A percentile compares a stretch with the other conserved stretches of the same genome.
Conservation (phyloP, 768 basidiomycete species). For the Flagelloscypha sp. region DNA sequence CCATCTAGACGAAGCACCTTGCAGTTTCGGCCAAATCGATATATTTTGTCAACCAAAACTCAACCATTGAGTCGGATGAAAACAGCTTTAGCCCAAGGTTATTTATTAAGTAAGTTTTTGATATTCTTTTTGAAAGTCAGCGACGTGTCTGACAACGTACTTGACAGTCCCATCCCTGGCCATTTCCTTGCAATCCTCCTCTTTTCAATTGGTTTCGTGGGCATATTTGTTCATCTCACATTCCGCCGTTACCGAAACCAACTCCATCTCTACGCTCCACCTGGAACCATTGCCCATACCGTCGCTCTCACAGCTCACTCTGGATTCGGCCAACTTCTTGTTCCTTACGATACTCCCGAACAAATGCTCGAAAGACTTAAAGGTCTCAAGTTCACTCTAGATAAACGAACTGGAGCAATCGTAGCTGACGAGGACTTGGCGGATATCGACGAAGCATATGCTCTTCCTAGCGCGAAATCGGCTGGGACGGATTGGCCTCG, state of each 20-base stretch:
- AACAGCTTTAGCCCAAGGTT: slow-evolving; percentile 40
- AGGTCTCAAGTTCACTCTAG: slow-evolving; percentile 46
- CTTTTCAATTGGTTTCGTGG: slow-evolving; percentile 39
- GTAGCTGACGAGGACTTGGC: slow-evolving; percentile 42
- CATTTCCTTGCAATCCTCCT: slow-evolving; percentile 42
- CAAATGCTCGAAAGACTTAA: slow-evolving; percentile 40
- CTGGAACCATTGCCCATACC: slow-evolving; percentile 52
- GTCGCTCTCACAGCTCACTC: slow-evolving; percentile 51
- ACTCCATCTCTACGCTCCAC: slow-evolving; percentile 44
- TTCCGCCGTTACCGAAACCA: slow-evolving; percentile 39
- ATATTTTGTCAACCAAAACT: slow-evolving; percentile 44
- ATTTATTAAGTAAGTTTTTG: slow-evolving; percentile 45
- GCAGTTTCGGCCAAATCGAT: slow-evolving; percentile 46
- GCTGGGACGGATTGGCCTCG: too few relatives aligned
- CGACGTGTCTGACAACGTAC: slow-evolving; percentile 1
- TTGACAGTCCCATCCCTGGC: slow-evolving; percentile 41
- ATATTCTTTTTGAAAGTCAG: slow-evolving; percentile 2
- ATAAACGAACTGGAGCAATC: slow-evolving; percentile 53
- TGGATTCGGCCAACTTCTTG: slow-evolving; percentile 53
- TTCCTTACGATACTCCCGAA: slow-evolving; percentile 45
- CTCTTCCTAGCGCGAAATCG: too few relatives aligned
- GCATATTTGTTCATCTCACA: slow-evolving; percentile 37
- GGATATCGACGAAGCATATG: slow-evolving; percentile 12
- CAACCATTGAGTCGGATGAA: slow-evolving; percentile 29
- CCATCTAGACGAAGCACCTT: slow-evolving; percentile 54